phyloP scores from a whole-genome alignment of 176 grass and related monocot species.

The Triticum aestivum region IWGSC_CS_RefSeq_v2.1 NC_057797.1:184299434-184299933 shows the following conservation, averaged over 20 bases:
- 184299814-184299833: background rate
- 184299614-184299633: background rate
- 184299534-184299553: background rate
- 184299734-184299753: background rate
- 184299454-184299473: background rate
- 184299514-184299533: background rate
- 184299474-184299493: background rate
- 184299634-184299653: background rate
- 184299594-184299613: slow-evolving; percentile 7
- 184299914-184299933: slow-evolving; percentile 98
- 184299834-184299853: background rate
- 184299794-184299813: background rate
- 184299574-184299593: background rate
- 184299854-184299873: slow-evolving; percentile 14
- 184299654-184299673: background rate
- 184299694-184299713: background rate
- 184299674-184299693: background rate
- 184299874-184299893: slow-evolving; percentile 95
- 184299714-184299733: background rate
- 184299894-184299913: slow-evolving; percentile 96
- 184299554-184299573: background rate
- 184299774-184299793: background rate
- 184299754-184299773: background rate
- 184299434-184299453: background rate
- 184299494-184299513: background rate